Evolutionary conservation across 768 basidiomycete genomes (phyloP).

Genomic region (Podaxis sp.): DNA sequence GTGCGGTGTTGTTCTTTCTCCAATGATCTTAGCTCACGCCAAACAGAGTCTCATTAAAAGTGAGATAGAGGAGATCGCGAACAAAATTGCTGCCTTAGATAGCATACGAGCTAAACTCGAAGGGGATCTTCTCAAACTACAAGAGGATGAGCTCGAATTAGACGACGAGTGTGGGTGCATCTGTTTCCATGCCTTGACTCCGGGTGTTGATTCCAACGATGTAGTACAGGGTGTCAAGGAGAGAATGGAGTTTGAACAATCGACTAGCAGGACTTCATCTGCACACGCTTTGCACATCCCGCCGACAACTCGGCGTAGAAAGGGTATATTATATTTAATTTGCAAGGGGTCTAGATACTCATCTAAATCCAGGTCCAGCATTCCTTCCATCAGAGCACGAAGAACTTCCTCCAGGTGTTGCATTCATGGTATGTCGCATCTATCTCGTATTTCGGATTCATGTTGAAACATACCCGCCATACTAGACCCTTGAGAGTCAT

Average conservation of each 20-base stretch:
- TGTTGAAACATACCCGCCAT: not conserved
- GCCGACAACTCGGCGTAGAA: constrained; percentile 64
- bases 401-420: constrained; percentile 88
- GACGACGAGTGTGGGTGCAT: constrained; percentile 82
- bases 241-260: constrained; percentile 59
- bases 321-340: constrained; percentile 38
- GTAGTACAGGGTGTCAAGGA: constrained; percentile 89
- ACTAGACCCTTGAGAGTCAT: constrained; percentile 78
- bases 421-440: constrained; percentile 77
- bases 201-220: not conserved
- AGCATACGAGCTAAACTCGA: constrained; percentile 76
- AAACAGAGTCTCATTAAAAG: constrained; percentile 74
- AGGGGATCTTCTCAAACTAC: constrained; percentile 75
- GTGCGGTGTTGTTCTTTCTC: constrained; percentile 41
- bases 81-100: constrained; percentile 85
- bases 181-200: constrained; percentile 7
- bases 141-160: constrained; percentile 95
- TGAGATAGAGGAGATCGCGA: constrained; percentile 86
- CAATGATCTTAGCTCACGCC: constrained; percentile 5
- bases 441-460: not conserved
- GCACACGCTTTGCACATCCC: constrained; percentile 38
- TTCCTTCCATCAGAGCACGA: constrained; percentile 98
- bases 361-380: constrained; percentile 61
- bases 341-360: constrained; percentile 1
- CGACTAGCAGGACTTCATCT: constrained; percentile 11